Base-by-base conservation (phyloP, 2,329 filamentous ascomycete genomes). In the Fusarium veterinarium region DNA sequence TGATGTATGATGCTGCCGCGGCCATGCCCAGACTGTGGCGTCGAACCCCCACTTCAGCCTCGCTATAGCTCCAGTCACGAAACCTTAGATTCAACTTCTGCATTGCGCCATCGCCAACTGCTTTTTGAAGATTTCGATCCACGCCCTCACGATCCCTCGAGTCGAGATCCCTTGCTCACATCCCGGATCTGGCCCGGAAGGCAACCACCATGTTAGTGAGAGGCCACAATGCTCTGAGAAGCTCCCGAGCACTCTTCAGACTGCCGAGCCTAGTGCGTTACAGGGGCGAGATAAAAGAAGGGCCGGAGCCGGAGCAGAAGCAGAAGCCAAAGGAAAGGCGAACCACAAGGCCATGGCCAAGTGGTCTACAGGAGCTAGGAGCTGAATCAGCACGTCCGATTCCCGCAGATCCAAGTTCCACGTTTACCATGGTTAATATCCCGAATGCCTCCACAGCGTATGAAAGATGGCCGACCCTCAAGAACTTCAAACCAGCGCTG, bases 381-480 rank as follows among this genome's bases (percentile, higher is more conserved):
- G 6, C n/a, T 8, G 10, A 12, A 40, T 9, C 19, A 56, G 19
- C 11, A 16, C 6, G 8, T 2, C 5, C 19, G 30, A 9, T 45
- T n/a, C 8, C 28, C 9, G 14, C 30, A 38, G 30, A 61, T 35
- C 12, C 17, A 13, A 12, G 28, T 19, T 25, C 59, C 11, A 33
- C 30, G 40, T 51, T 14, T 23, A 52, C 64, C 38, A 13, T 45
- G 9, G 40, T 60, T 12, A 17, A 59, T 5, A 37, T 67, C 16
- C 52, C 63, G 33, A 67, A 67, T 44, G 31, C 59, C 31, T 67
- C 64, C 16, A 3, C 6, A 19, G 64, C 55, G 25, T 67, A 28
- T 42, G 10, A 25, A n/a, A 28, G 60, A 60, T 79, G 77, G 62
- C 74, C 71, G 12, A 76, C 48, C 57, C 71, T 81, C 52, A 37